Base-by-base conservation (phyloP, 164 flowering plant genomes). In the Chimonanthus salicifolius region DNA sequence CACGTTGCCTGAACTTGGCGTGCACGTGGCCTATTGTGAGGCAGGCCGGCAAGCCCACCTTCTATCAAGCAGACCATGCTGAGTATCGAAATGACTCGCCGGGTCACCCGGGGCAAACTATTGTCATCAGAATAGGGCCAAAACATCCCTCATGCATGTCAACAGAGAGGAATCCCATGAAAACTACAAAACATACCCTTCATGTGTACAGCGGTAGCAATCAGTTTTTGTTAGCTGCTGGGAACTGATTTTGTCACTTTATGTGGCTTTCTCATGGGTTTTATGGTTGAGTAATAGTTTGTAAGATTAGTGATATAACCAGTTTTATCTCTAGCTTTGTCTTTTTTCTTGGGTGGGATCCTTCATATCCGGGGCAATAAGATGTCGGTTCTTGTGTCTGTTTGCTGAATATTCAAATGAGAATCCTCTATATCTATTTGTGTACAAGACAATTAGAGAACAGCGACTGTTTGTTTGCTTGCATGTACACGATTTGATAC, bases 331-430 rank as follows among this genome's bases (percentile, higher is more conserved):
- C 47, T 45, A 54, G 54, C 7, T 67, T 64, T 82, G 82, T 82
- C 84, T 58, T 78, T 71, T 78, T 74, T 71, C 46, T 73, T 74
- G 82, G 69, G 72, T 74, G 74, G 77, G 74, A 71, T 78, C 84
- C 82, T 81, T 78, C 76, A 75, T 71, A 83, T 81, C 82, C 76
- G 82, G 82, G 83, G 83, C 82, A 68, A 69, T 77, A 80, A 72
- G 16, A 68, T 79, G 86, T 81, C 84, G 82, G 78, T 72, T 85
- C 73, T 2, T 77, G 67, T 81, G 86, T 81, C 84, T 43, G 71
- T 71, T 78, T 64, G 68, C 68, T 70, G 45, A 81, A 71, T 68
- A 72, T 83, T 81, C 67, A 68, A 78, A 65, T 76, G 60, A 62
- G 67, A 54, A 47, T 58, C 71, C 58, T 76, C 67, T 50, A 63